phyloP scores from a whole-genome alignment of 2,329 filamentous ascomycete genomes.

The Clonostachys byssicola region DNA sequence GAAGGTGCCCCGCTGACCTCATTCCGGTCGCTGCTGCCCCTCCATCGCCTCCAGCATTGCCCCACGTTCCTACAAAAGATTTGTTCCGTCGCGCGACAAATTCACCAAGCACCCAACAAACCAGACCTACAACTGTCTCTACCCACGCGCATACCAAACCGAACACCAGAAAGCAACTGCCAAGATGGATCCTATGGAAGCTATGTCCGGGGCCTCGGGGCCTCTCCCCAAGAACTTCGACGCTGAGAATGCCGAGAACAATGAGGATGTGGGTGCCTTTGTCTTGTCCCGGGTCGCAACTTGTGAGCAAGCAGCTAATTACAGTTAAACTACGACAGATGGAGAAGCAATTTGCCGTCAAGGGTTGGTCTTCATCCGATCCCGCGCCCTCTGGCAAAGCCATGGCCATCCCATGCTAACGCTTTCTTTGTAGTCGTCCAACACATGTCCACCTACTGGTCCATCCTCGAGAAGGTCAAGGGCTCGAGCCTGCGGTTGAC shows the following conservation, averaged over 20 bases:
- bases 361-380: conserved; percentile 50
- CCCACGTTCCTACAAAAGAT: not conserved
- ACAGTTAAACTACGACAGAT: conserved; percentile 52
- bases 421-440: conserved; percentile 60
- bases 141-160: not conserved
- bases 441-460: conserved; percentile 97
- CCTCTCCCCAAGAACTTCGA: conserved; percentile 52
- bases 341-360: conserved; percentile 98
- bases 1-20: no score
- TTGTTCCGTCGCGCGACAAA: not conserved
- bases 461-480: conserved; percentile 84
- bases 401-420: conserved; percentile 31
- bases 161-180: not conserved
- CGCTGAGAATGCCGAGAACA: conserved; percentile 49
- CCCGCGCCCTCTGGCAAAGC: conserved; percentile 46
- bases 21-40: not conserved
- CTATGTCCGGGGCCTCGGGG: conserved; percentile 22
- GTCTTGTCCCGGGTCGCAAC: not conserved
- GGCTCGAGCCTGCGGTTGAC: conserved; percentile 89
- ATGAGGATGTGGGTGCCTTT: conserved; percentile 46
- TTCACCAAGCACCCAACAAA: no score
- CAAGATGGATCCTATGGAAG: conserved; percentile 33
- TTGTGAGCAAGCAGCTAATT: conserved; percentile 1
- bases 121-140: not conserved
- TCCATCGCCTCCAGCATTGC: conserved; percentile 1